Conservation (phyloP, 306 rosid genomes). For the Arachis stenosperma region DNA sequence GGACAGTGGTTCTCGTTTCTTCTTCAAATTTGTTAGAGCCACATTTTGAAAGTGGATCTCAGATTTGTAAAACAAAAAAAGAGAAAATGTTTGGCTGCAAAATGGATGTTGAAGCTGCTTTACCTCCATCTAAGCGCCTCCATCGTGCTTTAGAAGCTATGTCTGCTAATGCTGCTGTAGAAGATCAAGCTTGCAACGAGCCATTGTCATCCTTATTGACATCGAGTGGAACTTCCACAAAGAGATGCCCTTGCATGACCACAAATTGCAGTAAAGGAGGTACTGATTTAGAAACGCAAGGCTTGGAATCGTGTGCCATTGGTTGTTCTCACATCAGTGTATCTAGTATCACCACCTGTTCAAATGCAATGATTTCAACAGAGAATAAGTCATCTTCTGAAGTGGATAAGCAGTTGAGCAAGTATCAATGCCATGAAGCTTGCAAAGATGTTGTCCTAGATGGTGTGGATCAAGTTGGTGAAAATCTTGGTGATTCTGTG, state of each 20-base stretch:
- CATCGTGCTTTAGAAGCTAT: constrained; percentile 99
- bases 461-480: constrained; percentile 45
- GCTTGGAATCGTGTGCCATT: constrained; percentile 42
- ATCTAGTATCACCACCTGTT: constrained; percentile 46
- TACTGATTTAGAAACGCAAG: constrained; percentile 42
- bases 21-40: constrained; percentile 52
- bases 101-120: constrained; percentile 81
- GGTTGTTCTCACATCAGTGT: constrained; percentile 44
- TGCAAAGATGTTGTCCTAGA: constrained; percentile 41
- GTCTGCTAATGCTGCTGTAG: constrained; percentile 93
- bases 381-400: constrained; percentile 50
- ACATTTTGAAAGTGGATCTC: constrained; percentile 54
- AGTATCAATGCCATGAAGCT: constrained; percentile 39
- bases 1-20: constrained; percentile 41
- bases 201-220: constrained; percentile 44
- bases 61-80: constrained; percentile 59
- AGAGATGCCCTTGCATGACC: constrained; percentile 42
- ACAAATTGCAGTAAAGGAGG: constrained; percentile 42
- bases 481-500: constrained; percentile 45
- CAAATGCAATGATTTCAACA: constrained; percentile 43
- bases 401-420: constrained; percentile 46
- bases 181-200: constrained; percentile 56
- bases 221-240: constrained; percentile 42
- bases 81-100: constrained; percentile 62
- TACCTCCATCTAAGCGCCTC: constrained; percentile 95